A percentile compares a stretch with the other conserved stretches of the same genome.
These are phyloP conservation scores for Bacidia gigantensis DNA, from an alignment of 495 filamentous ascomycete genomes.

Conservation along the genomic window DNA sequence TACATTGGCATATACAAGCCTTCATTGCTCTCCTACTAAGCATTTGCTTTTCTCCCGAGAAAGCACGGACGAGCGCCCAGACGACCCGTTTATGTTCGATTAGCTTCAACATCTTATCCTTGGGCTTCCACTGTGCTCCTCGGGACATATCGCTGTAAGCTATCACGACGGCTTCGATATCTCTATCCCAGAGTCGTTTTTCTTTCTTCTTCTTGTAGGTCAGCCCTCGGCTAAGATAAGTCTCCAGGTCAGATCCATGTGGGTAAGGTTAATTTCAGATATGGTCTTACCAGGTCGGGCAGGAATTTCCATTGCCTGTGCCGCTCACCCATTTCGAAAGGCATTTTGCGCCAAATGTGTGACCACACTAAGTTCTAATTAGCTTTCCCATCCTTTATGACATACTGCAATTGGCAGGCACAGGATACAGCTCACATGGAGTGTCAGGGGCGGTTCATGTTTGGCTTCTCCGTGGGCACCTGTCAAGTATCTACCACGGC, in stretches of 20 bases:
- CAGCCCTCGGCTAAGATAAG: neutral
- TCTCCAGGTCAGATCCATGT: neutral
- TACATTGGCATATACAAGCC: neutral
- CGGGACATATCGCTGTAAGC: too few relatives aligned
- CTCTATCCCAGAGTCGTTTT: neutral
- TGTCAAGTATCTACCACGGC: neutral
- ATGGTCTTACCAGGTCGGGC: neutral
- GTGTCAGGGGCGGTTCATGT: too few relatives aligned
- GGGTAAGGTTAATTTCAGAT: too few relatives aligned
- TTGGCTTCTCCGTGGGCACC: neutral
- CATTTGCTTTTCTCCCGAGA: neutral
- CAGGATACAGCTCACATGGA: neutral
- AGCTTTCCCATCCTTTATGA: neutral
- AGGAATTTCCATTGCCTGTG: neutral
- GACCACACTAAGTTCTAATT: neutral
- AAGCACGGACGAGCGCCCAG: neutral
- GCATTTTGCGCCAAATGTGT: neutral
- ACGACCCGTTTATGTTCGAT: neutral
- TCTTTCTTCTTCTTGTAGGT: neutral
- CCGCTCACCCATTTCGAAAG: neutral
- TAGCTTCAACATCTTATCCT: too few relatives aligned
- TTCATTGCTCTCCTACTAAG: neutral
- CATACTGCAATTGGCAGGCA: too few relatives aligned
- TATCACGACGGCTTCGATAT: too few relatives aligned
- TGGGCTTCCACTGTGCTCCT: too few relatives aligned